Percentiles rank a stretch among this genome's conserved stretches.
Evolutionary conservation across 2,329 filamentous ascomycete genomes (phyloP).

Genomic region (Alternaria panax): DNA sequence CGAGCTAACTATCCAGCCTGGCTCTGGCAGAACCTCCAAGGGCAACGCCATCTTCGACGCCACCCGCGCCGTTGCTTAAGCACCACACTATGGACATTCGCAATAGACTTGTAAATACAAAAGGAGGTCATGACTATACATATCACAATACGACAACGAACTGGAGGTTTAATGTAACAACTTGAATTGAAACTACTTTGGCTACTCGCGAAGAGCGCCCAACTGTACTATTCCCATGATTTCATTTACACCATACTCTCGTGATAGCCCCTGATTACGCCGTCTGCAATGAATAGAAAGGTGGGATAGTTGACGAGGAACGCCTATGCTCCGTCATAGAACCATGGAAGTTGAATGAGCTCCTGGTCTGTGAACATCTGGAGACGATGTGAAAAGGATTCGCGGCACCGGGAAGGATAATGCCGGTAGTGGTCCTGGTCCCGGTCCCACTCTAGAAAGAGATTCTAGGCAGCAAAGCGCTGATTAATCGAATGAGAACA

Average conservation of each 20-base stretch:
- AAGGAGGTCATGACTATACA: not conserved
- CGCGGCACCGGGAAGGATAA: not conserved
- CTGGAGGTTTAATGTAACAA: not conserved
- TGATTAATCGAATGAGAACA: not conserved
- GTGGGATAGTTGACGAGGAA: not conserved
- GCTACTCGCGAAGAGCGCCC: not conserved
- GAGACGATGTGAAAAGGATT: not conserved
- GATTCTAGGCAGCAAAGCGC: not conserved
- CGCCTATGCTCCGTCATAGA: not conserved
- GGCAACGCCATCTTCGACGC: constrained; percentile 14
- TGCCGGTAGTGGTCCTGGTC: not conserved
- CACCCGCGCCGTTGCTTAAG: constrained; percentile 18
- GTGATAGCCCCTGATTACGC: not conserved
- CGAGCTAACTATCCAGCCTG: not conserved
- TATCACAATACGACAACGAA: not conserved
- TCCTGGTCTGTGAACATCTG: not conserved
- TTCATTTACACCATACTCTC: constrained; percentile 1
- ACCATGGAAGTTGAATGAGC: not conserved
- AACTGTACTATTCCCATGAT: not conserved
- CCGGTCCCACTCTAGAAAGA: not conserved
- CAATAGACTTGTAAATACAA: not conserved
- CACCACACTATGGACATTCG: fast-evolving
- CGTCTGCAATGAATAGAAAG: not conserved
- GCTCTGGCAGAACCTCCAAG: not conserved
- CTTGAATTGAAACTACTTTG: constrained; percentile 1